phyloP scores from a whole-genome alignment of 306 rosid species.

The Lotus japonicus region DNA sequence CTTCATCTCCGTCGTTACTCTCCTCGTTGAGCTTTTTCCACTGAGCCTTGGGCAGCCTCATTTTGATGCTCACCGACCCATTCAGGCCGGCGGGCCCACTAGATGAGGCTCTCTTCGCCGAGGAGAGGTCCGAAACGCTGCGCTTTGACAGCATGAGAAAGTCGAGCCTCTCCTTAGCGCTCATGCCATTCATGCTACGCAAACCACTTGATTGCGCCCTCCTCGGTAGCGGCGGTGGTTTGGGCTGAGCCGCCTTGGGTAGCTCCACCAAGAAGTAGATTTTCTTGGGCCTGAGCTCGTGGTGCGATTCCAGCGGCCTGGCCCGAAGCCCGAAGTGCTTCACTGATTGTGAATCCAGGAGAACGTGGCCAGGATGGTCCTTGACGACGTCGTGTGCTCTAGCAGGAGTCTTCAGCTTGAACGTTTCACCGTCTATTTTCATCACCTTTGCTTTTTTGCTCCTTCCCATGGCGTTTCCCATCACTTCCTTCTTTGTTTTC shows the following conservation, averaged over 20 bases:
- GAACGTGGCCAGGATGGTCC: constrained; percentile 53
- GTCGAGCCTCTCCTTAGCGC: constrained; percentile 74
- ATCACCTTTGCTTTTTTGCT: constrained; percentile 63
- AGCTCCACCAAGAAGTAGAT: constrained; percentile 56
- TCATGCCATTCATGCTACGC: constrained; percentile 27
- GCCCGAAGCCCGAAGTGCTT: constrained; percentile 63
- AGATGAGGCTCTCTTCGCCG: not conserved
- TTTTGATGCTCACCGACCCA: constrained; percentile 40
- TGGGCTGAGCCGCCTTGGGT: constrained; percentile 28
- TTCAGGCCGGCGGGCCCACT: not conserved
- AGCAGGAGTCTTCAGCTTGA: constrained; percentile 55
- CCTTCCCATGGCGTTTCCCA: constrained; percentile 71
- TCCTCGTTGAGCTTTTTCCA: constrained; percentile 59
- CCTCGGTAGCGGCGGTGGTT: not conserved
- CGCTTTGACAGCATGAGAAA: constrained; percentile 70
- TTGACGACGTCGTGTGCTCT: constrained; percentile 50
- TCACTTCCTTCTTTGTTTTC: not conserved
- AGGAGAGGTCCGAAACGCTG: constrained; percentile 49
- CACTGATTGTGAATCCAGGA: constrained; percentile 52
- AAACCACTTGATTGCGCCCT: constrained; percentile 57
- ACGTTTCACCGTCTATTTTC: constrained; percentile 71
- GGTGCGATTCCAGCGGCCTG: constrained; percentile 54
- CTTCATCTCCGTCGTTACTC: constrained; percentile 41
- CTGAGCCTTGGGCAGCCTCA: constrained; percentile 66
- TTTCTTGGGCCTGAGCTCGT: constrained; percentile 49